Percentiles rank a stretch among this genome's conserved stretches.
Evolutionary conservation across 73 alveolate genomes (phyloP).

Genomic region (Paramecium pentaurelia): DNA sequence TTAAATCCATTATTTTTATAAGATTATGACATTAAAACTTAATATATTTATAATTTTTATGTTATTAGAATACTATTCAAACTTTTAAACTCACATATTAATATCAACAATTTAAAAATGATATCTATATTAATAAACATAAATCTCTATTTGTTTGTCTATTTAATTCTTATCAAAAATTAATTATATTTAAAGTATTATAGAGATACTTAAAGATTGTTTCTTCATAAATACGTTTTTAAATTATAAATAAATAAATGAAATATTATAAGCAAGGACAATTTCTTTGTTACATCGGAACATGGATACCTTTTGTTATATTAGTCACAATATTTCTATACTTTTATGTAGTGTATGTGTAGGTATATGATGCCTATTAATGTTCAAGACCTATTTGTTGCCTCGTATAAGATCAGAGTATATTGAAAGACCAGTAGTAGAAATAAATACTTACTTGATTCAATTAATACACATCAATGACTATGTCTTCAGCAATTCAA

Average conservation of each 20-base stretch:
- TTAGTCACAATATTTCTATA: neutral
- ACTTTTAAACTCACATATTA: too few species aligned
- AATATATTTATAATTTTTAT: too few species aligned
- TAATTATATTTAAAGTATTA: neutral
- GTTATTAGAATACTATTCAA: too few species aligned
- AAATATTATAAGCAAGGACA: neutral
- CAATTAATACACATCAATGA: slow-evolving; percentile 32
- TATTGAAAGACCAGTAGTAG: neutral
- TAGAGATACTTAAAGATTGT: neutral
- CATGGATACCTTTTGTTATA: neutral
- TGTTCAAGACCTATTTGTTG: neutral
- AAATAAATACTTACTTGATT: neutral
- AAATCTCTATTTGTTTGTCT: too few species aligned
- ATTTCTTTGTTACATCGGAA: neutral
- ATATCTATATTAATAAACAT: too few species aligned
- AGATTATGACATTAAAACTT: too few species aligned
- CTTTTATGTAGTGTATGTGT: slow-evolving; percentile 33
- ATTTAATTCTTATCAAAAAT: too few species aligned
- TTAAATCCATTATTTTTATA: too few species aligned
- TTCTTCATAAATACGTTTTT: neutral
- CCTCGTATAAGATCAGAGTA: neutral
- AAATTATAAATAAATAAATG: neutral
- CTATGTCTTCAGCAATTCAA: neutral
- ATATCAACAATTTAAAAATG: too few species aligned
- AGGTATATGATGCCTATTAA: neutral